Evolutionary conservation across 2,329 filamentous ascomycete species (phyloP).

Genomic region (Rhynchosporium secalis): DNA sequence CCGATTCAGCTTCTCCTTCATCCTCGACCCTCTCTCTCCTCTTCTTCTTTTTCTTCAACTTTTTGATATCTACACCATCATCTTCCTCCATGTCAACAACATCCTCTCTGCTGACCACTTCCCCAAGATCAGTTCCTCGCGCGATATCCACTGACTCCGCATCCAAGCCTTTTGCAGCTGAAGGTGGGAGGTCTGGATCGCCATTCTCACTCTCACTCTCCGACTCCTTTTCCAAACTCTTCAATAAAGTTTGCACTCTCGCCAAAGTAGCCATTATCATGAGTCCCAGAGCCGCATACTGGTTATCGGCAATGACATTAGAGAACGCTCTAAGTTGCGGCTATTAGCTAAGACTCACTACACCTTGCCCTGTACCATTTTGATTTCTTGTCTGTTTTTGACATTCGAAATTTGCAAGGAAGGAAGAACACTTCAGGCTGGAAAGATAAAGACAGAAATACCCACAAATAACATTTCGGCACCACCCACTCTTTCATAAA

Average conservation of each 20-base stretch:
- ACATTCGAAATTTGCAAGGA: neutral
- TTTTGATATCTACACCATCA: slow-evolving; percentile 16
- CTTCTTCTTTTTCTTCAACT: slow-evolving; percentile 34
- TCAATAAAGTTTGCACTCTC: neutral
- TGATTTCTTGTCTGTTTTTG: no score
- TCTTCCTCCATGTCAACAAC: slow-evolving; percentile 4
- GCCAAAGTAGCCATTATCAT: slow-evolving; percentile 66
- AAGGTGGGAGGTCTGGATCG: neutral
- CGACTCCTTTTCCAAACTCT: neutral
- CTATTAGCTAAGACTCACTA: slow-evolving; percentile 26
- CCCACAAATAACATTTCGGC: slow-evolving; percentile 49
- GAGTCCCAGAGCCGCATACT: slow-evolving; percentile 71
- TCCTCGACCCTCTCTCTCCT: slow-evolving; percentile 23
- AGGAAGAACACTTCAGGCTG: neutral
- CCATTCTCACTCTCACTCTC: slow-evolving; percentile 13
- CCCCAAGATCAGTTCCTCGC: slow-evolving; percentile 32
- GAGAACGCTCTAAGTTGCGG: slow-evolving; percentile 56
- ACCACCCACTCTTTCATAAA: slow-evolving; percentile 47
- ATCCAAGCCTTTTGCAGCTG: neutral
- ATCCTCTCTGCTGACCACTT: slow-evolving; percentile 39
- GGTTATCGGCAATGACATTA: slow-evolving; percentile 68
- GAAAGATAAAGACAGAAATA: slow-evolving; percentile 40
- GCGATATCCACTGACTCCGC: neutral
- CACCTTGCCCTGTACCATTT: no score
- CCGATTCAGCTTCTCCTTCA: slow-evolving; percentile 1